These are phyloP conservation scores for Circinella umbellata DNA, from an alignment of 371 early-diverging fungal species.

Conservation along the genomic window DNA sequence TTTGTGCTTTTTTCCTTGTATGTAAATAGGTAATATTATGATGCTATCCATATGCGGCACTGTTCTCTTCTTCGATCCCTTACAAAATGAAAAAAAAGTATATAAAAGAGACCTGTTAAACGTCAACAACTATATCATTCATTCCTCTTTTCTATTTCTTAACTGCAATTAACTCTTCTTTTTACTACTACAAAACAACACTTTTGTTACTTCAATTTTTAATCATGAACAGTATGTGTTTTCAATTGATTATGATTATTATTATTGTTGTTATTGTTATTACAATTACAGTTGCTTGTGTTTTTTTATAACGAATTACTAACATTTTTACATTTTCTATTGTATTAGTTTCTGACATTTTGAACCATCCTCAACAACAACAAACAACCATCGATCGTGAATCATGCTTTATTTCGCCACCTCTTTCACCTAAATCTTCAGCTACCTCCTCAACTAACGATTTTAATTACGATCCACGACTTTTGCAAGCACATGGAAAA, in stretches of 20 bases:
- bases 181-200: slow-evolving; percentile 3
- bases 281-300: background rate
- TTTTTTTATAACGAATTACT: background rate
- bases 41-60: slow-evolving; percentile 18
- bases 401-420: slow-evolving; percentile 31
- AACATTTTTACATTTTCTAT: slow-evolving; percentile 2
- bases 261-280: background rate
- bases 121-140: background rate
- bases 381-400: slow-evolving; percentile 8
- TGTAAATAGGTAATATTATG: slow-evolving; percentile 14
- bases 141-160: background rate
- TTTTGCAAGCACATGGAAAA: slow-evolving; percentile 34
- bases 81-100: slow-evolving; percentile 4
- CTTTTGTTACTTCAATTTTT: background rate
- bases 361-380: slow-evolving; percentile 37
- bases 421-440: slow-evolving; percentile 32
- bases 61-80: background rate
- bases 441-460: background rate
- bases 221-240: slow-evolving; percentile 43
- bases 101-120: slow-evolving; percentile 11
- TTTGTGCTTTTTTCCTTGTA: slow-evolving; percentile 6
- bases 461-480: slow-evolving; percentile 8
- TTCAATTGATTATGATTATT: background rate
- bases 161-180: slow-evolving; percentile 6
- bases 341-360: slow-evolving; percentile 46